Base-by-base conservation (phyloP, 345 rosid genomes). In the Eucalyptus marginata region DNA sequence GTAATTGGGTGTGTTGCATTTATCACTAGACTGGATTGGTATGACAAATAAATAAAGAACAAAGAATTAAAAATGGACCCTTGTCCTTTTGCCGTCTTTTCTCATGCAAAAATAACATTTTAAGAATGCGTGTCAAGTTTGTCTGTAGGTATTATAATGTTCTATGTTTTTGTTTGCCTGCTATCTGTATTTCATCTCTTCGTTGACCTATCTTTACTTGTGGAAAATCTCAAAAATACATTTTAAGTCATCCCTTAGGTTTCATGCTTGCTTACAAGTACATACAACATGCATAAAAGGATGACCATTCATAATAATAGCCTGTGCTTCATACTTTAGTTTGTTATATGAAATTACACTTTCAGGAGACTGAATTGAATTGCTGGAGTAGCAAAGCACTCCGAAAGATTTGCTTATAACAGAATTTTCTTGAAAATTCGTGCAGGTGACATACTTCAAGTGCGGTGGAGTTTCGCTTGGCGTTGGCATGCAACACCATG, bases 401-500 rank as follows among this genome's bases (percentile, higher is more conserved):
- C 15, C 9, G 7, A 20, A 40, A 71, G 46, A 40, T 40, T 76
- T 40, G 46, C 29, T 40, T 76, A 40, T 40, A 20, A 20, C 84
- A 40, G 27, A 76, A 40, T 40, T 76, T n/a, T 85, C 14, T 50
- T 85, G 36, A 46, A 50, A 10, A 87, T 76, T 40, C 44, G 25
- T 80, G 68, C 91, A 97, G 99, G 94, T 97, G 59, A 97, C 99
- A 40, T 91, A 91, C 90, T 96, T 97, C 91, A 97, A 96, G 92
- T 97, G 99, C 50, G 99, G 99, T 20, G 98, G 99, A 89, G 97
- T 91, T 58, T 96, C 99, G n/a, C 97, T 97, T 83, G 99, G 99
- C 1, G 99, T 96, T 52, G 99, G 99, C 31, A 96, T 97, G 98
- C 99, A 97, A 88, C 99, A 97, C 91, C 97, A 96, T 89, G 97